A percentile compares a stretch with the other conserved stretches of the same genome.
phyloP scores from a whole-genome alignment of 306 rosid species.

The Quercus ilex region DNA sequence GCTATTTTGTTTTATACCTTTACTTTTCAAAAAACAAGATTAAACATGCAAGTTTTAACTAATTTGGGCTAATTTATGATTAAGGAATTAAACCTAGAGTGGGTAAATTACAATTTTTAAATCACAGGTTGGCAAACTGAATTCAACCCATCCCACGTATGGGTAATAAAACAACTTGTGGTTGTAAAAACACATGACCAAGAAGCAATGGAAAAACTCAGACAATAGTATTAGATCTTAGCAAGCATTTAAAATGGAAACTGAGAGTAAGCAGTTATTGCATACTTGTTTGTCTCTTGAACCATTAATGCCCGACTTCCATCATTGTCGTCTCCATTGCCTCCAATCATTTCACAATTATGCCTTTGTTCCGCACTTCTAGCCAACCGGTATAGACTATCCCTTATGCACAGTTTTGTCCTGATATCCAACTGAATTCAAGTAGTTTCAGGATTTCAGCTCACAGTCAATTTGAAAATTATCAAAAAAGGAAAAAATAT shows the following conservation, averaged over 20 bases:
- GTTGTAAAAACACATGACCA: background rate
- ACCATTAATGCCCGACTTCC: constrained; percentile 34
- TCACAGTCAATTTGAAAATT: background rate
- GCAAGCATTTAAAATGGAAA: constrained; percentile 3
- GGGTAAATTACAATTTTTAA: no score
- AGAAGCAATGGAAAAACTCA: background rate
- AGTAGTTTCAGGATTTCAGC: constrained; percentile 13
- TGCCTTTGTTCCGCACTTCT: constrained; percentile 86
- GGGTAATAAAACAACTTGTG: background rate
- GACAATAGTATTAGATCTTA: background rate
- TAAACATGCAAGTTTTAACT: no score
- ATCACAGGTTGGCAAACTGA: no score
- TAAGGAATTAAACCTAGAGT: no score
- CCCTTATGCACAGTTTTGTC: constrained; percentile 84
- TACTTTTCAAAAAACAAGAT: no score
- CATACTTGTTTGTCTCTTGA: constrained; percentile 58
- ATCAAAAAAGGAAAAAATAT: background rate
- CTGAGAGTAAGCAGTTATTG: constrained; percentile 6
- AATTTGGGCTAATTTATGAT: no score
- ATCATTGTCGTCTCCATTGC: constrained; percentile 43
- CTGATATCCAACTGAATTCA: constrained; percentile 64
- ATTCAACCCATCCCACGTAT: no score
- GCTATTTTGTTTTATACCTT: no score
- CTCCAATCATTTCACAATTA: constrained; percentile 38
- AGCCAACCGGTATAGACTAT: constrained; percentile 86